Evolutionary conservation across 2,329 filamentous ascomycete species (phyloP), one percentile per base, ranked within the genome.

Genomic region (Pseudovirgaria hyperparasitica): DNA sequence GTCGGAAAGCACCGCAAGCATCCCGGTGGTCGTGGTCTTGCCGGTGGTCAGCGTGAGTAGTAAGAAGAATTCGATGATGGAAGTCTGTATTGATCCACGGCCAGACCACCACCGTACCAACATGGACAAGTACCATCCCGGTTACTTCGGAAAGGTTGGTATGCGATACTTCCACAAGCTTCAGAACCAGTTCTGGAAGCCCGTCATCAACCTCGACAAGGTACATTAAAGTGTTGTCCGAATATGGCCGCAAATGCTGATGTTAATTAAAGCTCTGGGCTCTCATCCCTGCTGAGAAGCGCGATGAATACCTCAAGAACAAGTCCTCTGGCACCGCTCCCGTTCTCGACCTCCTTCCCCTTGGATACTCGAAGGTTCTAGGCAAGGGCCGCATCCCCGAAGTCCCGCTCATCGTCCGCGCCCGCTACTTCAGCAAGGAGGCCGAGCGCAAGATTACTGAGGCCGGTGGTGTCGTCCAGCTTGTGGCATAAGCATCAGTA

Each of bases 361-460:
- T 93, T 63, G 90, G 92, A 50, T 98, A 96, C 77, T 82, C 85
- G 58, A 98, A 98, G 72, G 76, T 98, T 46, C 81, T 98, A 58
- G 92, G 90, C 62, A 98, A 98, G 77, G 90, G 90, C 64, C 78
- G 87, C 57, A 70, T 96, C 53, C 87, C 90, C 54, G 70, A 87
- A 56, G 74, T 96, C 54, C 90, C 90, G 46, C 64, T 98, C 52
- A 82, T 98, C 54, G 86, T 98, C 46, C 82, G 82, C 58, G 87
- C 90, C 48, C 72, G 90, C 60, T 96, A 85, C 71, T 82, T 98
- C 65, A 85, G 77, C 72, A 80, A 81, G 60, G 77, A 93, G 62
- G 90, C 90, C 46, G 90, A 98, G 79, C 72, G 82, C 70, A 98
- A 98, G 81, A 94, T 98, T 67, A 92, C 82, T 61, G 84, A 90